Base-by-base conservation (phyloP, 176 grass and related monocot species). In the Carex cristatella region DNA sequence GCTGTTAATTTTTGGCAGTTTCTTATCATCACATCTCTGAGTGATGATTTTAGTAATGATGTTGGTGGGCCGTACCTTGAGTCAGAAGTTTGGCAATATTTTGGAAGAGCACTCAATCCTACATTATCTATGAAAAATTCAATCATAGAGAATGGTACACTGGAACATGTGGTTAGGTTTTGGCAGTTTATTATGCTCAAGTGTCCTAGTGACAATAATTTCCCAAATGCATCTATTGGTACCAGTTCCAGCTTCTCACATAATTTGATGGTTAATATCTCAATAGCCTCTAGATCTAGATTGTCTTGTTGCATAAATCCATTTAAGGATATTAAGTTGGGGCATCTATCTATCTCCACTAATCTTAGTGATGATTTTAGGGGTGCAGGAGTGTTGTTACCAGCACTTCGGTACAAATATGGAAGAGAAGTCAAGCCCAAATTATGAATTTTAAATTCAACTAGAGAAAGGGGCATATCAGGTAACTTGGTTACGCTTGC, bases 381-480 rank as follows among this genome's bases (percentile, higher is more conserved):
- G 4, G 4, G 4, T 16, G 16, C 4, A 4, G 46, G 19, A 13
- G 19, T 53, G 4, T 46, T 44, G 4, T 71, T 71, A 71, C 6
- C 2, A 3, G 6, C 3, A 71, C 1, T n/a, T 60, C 1, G 58
- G 27, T 65, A 65, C 23, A 89, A 84, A 19, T 11, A 40, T 18
- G 87, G 87, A 28, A 91, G 60, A 75, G 64, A 33, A 44, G 3
- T 86, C 11, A 91, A 37, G 0, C 87, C 87, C 2, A 87, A 84
- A 2, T 18, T 8, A 4, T 0, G 0, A 84, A 69, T 30, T 14
- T n/a, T 3, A 40, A 91, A n/a, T 8, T 84, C 7, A 19, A 30
- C 69, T 68, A 89, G 79, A 64, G 66, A 79, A 2, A 59, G 62
- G 46, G 90, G 84, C 58, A 91, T 62, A 69, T 40, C 3, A 16